Evolutionary conservation across 179 eudicot genomes (phyloP).

Genomic region (Beta macrorhiza): DNA sequence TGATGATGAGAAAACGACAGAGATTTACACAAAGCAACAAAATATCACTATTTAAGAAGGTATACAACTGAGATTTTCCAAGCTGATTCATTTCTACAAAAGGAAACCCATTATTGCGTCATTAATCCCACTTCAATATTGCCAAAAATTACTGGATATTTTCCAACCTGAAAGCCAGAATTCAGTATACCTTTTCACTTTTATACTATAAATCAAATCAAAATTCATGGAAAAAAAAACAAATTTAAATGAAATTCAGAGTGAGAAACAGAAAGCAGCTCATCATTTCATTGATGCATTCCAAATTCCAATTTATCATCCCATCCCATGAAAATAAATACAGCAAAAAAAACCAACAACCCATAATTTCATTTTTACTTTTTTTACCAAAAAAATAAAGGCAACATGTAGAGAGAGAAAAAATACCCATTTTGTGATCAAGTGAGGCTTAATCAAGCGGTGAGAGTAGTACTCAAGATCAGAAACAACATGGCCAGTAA

Average conservation of each 20-base stretch:
- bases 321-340: slow-evolving; percentile 5
- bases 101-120: background rate
- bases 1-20: background rate
- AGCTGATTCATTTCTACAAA: background rate
- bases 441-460: slow-evolving; percentile 50
- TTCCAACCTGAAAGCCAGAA: background rate
- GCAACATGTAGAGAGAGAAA: slow-evolving; percentile 7
- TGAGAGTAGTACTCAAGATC: slow-evolving; percentile 94
- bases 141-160: background rate
- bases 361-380: background rate
- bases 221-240: background rate
- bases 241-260: background rate
- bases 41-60: background rate
- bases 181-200: background rate
- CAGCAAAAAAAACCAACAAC: background rate
- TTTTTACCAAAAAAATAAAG: background rate
- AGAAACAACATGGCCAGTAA: slow-evolving; percentile 90
- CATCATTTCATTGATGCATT: background rate
- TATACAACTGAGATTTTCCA: background rate
- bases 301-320: background rate
- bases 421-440: slow-evolving; percentile 54
- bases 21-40: background rate
- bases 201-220: background rate
- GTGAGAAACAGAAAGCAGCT: background rate
- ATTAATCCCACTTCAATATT: background rate